phyloP scores from a whole-genome alignment of 768 basidiomycete species.

The Termitomyces sp. region DNA sequence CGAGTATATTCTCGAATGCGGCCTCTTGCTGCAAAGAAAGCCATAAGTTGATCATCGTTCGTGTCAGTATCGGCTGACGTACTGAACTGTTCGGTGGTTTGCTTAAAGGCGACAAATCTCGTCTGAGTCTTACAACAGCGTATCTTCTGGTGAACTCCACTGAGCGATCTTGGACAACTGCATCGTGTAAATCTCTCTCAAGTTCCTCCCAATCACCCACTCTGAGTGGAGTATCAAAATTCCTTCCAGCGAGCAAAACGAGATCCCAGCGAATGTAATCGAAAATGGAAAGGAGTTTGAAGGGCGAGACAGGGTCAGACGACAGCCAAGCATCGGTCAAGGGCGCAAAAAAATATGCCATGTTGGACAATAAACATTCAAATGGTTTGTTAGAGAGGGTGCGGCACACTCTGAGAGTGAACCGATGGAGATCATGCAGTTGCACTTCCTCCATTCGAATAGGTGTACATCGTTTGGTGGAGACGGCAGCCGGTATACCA shows the following conservation, averaged over 20 bases:
- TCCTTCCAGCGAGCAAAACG: conserved; percentile 44
- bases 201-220: conserved; percentile 28
- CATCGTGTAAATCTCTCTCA: conserved; percentile 48
- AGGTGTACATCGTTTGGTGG: conserved; percentile 41
- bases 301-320: conserved; percentile 12
- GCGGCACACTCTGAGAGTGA: conserved; percentile 60
- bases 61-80: conserved; percentile 22
- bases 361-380: conserved; percentile 44
- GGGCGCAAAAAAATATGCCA: conserved; percentile 67
- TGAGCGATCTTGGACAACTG: conserved; percentile 69
- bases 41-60: conserved; percentile 2
- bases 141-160: conserved; percentile 76
- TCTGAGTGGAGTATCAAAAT: conserved; percentile 48
- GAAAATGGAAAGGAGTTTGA: conserved; percentile 30
- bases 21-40: conserved; percentile 48
- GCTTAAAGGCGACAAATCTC: conserved; percentile 69
- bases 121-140: conserved; percentile 47
- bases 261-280: conserved; percentile 60
- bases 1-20: conserved; percentile 54
- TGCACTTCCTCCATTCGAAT: conserved; percentile 43
- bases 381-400: conserved; percentile 65
- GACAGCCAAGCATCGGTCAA: conserved; percentile 36
- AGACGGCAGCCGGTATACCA: conserved; percentile 37
- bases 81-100: conserved; percentile 63
- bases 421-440: conserved; percentile 45